Conservation (phyloP, 1,284 basidiomycete genomes). For the Testicularia cyperi region DNA sequence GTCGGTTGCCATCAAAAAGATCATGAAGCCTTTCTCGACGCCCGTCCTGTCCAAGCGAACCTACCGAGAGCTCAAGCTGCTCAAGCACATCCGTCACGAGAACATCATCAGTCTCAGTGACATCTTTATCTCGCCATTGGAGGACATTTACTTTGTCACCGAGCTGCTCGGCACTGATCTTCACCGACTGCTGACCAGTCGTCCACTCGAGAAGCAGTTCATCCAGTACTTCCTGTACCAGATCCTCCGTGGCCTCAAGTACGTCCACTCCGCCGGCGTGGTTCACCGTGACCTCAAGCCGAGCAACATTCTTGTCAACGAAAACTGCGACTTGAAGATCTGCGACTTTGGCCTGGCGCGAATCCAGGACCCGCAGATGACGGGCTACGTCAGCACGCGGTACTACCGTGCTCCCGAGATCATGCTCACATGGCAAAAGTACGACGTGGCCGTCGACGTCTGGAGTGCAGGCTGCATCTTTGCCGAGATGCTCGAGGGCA, state of each 20-base stretch:
- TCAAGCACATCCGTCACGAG: slow-evolving; percentile 98
- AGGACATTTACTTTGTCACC: slow-evolving; percentile 97
- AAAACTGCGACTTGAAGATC: slow-evolving; percentile 99
- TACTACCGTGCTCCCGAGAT: slow-evolving; percentile 99
- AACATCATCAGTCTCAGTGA: slow-evolving; percentile 98
- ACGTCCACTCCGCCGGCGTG: slow-evolving; percentile 98
- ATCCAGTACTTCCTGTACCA: slow-evolving; percentile 99
- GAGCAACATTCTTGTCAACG: slow-evolving; percentile 98
- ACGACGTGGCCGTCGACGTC: slow-evolving; percentile 96
- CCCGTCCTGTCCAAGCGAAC: slow-evolving; percentile 97
- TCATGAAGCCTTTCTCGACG: slow-evolving; percentile 97
- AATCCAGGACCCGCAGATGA: slow-evolving; percentile 95
- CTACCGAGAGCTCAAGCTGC: slow-evolving; percentile 94
- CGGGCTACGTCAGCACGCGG: slow-evolving; percentile 96
- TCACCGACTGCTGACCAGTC: slow-evolving; percentile 90
- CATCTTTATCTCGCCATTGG: slow-evolving; percentile 97
- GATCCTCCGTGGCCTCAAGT: slow-evolving; percentile 96
- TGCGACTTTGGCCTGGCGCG: slow-evolving; percentile 98
- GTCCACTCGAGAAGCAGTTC: slow-evolving; percentile 98
- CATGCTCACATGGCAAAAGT: slow-evolving; percentile 99
- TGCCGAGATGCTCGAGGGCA: slow-evolving; percentile 98
- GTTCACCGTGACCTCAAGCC: slow-evolving; percentile 97
- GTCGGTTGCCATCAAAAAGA: slow-evolving; percentile 97
- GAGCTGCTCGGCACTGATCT: slow-evolving; percentile 97
- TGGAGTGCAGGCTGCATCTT: slow-evolving; percentile 99